A percentile compares a stretch with the other conserved stretches of the same genome.
Conservation (phyloP, 192 early-diverging fungal genomes). For the Chytriomyces sp. region DNA sequence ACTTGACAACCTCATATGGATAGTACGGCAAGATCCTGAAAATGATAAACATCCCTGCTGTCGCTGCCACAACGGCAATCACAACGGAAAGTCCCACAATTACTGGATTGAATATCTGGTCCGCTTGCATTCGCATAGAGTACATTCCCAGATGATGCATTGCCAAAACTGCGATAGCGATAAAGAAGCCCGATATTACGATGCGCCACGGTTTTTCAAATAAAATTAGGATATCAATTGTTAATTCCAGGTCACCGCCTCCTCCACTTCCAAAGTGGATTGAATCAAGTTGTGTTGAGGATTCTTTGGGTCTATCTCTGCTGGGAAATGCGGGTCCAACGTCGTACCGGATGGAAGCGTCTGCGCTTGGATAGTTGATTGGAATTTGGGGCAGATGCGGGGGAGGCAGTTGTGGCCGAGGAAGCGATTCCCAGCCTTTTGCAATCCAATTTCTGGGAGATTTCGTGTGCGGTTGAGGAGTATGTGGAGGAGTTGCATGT, state of each 20-base stretch:
- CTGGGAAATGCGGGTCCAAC: too few relatives aligned
- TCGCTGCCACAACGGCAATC: conserved; percentile 21
- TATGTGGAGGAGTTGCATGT: too few relatives aligned
- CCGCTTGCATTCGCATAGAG: conserved; percentile 16
- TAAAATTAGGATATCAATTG: not conserved
- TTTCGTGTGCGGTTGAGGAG: too few relatives aligned
- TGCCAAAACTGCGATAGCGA: not conserved
- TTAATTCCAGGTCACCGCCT: not conserved
- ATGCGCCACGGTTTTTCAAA: conserved; percentile 19
- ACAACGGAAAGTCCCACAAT: conserved; percentile 9
- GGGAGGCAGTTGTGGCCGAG: too few relatives aligned
- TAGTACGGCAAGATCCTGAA: conserved; percentile 14
- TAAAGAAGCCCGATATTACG: conserved; percentile 8
- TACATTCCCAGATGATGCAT: conserved; percentile 30
- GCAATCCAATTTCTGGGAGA: too few relatives aligned
- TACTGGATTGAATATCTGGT: not conserved
- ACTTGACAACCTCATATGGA: conserved; percentile 2
- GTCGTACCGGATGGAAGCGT: too few relatives aligned
- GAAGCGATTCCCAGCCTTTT: too few relatives aligned
- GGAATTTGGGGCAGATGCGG: too few relatives aligned
- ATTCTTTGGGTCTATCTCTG: too few relatives aligned
- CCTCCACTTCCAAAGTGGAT: not conserved
- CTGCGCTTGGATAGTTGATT: too few relatives aligned
- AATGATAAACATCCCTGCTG: conserved; percentile 20
- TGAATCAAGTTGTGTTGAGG: not conserved